Evolutionary conservation across 768 basidiomycete species (phyloP).

Genomic region (Termitomyces sp.): DNA sequence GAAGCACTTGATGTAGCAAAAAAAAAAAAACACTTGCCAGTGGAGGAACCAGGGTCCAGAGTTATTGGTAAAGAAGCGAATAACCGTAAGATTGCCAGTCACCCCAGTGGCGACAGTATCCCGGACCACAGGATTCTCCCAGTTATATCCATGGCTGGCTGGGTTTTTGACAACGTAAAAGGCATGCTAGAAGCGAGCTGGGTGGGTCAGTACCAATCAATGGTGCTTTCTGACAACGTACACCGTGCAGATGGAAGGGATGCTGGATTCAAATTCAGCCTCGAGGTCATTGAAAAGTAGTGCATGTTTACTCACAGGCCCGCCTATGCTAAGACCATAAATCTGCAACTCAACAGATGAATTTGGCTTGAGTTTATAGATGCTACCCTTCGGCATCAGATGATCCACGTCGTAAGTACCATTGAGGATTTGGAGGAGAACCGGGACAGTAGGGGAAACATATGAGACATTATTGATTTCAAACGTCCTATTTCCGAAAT

Average conservation of each 20-base stretch:
- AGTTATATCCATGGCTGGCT: not conserved
- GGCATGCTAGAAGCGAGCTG: not conserved
- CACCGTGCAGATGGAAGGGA: slow-evolving; percentile 1
- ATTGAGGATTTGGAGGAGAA: not conserved
- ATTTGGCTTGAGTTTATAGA: not conserved
- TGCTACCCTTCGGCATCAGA: not conserved
- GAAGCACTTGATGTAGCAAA: too few species aligned
- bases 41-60: slow-evolving; percentile 2
- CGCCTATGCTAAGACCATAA: not conserved
- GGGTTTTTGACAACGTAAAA: slow-evolving; percentile 1
- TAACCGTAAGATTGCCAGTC: not conserved
- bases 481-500: too few species aligned
- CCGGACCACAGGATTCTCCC: not conserved
- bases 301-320: not conserved
- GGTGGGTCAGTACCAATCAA: too few species aligned
- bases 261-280: too few species aligned
- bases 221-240: too few species aligned
- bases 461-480: not conserved
- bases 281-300: too few species aligned
- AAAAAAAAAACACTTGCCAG: too few species aligned
- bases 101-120: not conserved
- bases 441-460: not conserved
- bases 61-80: slow-evolving; percentile 3
- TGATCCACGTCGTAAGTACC: not conserved
- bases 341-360: slow-evolving; percentile 1